phyloP scores from a whole-genome alignment of 1,139 yeast genomes.

The Blastobotrys elegans region DNA sequence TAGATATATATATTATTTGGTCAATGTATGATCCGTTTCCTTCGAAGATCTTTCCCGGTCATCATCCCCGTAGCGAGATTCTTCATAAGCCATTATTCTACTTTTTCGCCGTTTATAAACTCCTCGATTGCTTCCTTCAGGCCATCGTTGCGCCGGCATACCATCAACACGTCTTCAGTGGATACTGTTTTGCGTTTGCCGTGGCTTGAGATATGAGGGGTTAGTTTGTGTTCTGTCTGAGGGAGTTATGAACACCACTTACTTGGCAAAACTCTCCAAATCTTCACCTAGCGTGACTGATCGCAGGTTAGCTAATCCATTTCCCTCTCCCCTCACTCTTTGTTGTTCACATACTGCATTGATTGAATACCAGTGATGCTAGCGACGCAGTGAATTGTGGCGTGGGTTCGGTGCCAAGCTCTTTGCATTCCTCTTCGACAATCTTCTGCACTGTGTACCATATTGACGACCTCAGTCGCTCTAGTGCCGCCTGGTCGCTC shows the following conservation, averaged over 20 bases:
- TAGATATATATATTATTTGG: too few relatives aligned
- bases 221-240: too few relatives aligned
- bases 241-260: conserved; percentile 13
- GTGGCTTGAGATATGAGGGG: conserved; percentile 21
- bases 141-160: conserved; percentile 31
- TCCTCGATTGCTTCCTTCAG: conserved; percentile 26
- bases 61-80: too few relatives aligned
- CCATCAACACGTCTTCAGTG: conserved; percentile 30
- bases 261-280: conserved; percentile 29
- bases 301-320: neutral
- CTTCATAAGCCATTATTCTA: neutral
- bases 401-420: conserved; percentile 25
- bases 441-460: conserved; percentile 31
- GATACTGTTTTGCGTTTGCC: conserved; percentile 29
- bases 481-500: conserved; percentile 8
- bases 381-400: conserved; percentile 31
- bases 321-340: neutral
- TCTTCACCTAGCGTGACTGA: conserved; percentile 27
- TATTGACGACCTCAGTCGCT: conserved; percentile 15
- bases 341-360: conserved; percentile 24
- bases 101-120: conserved; percentile 16
- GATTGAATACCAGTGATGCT: conserved; percentile 32
- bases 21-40: too few relatives aligned
- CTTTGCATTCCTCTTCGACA: conserved; percentile 29
- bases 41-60: too few relatives aligned